Conservation (phyloP, 2,329 filamentous ascomycete species). For the Neonectria coccinea region DNA sequence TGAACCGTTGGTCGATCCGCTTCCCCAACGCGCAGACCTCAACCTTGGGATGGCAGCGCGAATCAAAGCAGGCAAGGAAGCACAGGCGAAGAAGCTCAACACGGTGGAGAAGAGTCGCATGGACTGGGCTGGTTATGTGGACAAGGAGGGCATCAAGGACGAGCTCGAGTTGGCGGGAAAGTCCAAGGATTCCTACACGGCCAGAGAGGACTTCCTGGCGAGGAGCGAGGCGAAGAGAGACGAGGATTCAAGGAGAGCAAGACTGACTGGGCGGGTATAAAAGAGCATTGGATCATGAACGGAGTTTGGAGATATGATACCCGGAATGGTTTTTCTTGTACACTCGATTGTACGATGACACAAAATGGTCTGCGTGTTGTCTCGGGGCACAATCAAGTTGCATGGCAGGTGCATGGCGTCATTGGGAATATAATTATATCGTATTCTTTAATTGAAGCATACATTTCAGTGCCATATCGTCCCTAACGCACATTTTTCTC, state of each 20-base stretch:
- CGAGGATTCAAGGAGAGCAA: constrained; percentile 67
- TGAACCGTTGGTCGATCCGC: constrained; percentile 64
- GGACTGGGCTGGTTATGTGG: constrained; percentile 79
- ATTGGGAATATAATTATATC: background rate
- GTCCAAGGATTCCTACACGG: constrained; percentile 72
- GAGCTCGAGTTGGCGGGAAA: constrained; percentile 74
- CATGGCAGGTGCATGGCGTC: constrained; percentile 1
- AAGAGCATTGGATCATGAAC: background rate
- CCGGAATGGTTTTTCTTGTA: constrained; percentile 28
- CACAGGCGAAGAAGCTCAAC: constrained; percentile 73
- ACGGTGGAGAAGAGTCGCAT: constrained; percentile 79
- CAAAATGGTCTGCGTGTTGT: background rate
- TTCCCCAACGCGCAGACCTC: constrained; percentile 64
- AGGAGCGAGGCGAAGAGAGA: constrained; percentile 73
- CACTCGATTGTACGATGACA: background rate
- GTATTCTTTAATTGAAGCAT: too few species aligned
- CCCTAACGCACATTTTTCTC: background rate
- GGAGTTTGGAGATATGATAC: constrained; percentile 45
- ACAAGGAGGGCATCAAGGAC: constrained; percentile 77
- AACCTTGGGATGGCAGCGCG: constrained; percentile 66
- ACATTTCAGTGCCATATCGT: background rate
- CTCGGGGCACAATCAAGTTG: background rate
- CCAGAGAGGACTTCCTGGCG: constrained; percentile 73
- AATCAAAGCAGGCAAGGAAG: constrained; percentile 60
- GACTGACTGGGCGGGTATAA: constrained; percentile 57